phyloP scores from a whole-genome alignment of 371 early-diverging fungal species.

The Coemansia sp. region DNA sequence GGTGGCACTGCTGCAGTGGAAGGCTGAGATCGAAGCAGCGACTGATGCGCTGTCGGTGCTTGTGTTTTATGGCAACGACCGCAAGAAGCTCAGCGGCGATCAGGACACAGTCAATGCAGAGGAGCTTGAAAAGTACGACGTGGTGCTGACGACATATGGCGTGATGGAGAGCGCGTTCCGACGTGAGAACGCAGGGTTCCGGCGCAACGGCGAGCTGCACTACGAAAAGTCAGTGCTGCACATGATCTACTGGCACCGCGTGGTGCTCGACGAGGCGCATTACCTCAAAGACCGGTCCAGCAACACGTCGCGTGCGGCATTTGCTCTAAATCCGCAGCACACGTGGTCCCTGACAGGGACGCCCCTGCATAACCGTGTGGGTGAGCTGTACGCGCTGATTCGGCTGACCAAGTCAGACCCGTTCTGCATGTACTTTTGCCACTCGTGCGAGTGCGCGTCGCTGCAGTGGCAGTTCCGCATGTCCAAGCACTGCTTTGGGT shows the following conservation, averaged over 20 bases:
- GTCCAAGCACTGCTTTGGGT: slow-evolving; percentile 66
- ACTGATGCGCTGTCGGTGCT: slow-evolving; percentile 66
- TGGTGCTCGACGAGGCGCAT: slow-evolving; percentile 96
- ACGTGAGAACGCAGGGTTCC: slow-evolving; percentile 71
- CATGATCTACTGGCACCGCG: slow-evolving; percentile 75
- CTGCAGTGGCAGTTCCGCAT: slow-evolving; percentile 76
- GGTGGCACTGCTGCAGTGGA: slow-evolving; percentile 91
- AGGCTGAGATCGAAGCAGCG: slow-evolving; percentile 73
- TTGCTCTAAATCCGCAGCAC: slow-evolving; percentile 69
- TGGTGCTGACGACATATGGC: slow-evolving; percentile 85
- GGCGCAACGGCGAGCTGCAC: slow-evolving; percentile 57
- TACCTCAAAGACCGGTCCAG: slow-evolving; percentile 91
- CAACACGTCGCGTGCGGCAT: slow-evolving; percentile 87
- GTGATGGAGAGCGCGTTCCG: slow-evolving; percentile 76
- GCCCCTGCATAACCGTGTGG: slow-evolving; percentile 97
- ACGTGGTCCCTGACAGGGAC: slow-evolving; percentile 96
- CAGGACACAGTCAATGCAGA: slow-evolving; percentile 56
- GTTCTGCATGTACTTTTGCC: slow-evolving; percentile 88
- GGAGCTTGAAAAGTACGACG: slow-evolving; percentile 67
- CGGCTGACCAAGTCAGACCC: slow-evolving; percentile 76
- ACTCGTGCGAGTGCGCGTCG: slow-evolving; percentile 77
- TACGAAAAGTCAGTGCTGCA: slow-evolving; percentile 75
- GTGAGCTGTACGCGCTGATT: slow-evolving; percentile 94
- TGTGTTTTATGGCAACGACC: slow-evolving; percentile 71
- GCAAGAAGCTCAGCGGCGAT: slow-evolving; percentile 35